phyloP scores from a whole-genome alignment of 495 filamentous ascomycete genomes.

The Penicillium steckii region DNA sequence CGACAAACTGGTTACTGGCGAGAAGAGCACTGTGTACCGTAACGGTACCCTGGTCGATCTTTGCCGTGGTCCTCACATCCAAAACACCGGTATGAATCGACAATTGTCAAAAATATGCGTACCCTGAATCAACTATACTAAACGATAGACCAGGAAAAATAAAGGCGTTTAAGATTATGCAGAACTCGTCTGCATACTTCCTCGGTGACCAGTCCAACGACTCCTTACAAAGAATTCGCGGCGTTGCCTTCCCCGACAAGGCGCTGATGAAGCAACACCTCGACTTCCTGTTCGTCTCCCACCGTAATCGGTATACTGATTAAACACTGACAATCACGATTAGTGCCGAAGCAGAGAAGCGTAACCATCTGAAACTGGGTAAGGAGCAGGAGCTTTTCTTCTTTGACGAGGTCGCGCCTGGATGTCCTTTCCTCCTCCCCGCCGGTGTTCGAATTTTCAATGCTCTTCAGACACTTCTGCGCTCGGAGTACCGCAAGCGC shows the following conservation, averaged over 20 bases:
- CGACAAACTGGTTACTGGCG: conserved; percentile 87
- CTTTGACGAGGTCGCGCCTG: conserved; percentile 88
- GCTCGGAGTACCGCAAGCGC: conserved; percentile 86
- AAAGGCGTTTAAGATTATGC: conserved; percentile 81
- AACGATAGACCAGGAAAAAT: too few relatives aligned
- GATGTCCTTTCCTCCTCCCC: conserved; percentile 91
- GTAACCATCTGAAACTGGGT: conserved; percentile 88
- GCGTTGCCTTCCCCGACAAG: conserved; percentile 96
- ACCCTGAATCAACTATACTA: too few relatives aligned
- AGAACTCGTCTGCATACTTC: conserved; percentile 96
- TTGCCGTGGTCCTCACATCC: conserved; percentile 81
- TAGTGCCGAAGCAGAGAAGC: conserved; percentile 96
- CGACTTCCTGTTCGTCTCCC: too few relatives aligned
- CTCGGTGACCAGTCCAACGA: conserved; percentile 91
- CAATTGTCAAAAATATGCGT: too few relatives aligned
- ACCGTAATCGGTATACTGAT: too few relatives aligned
- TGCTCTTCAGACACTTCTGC: conserved; percentile 73
- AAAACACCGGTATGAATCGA: conserved; percentile 86
- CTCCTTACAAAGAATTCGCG: conserved; percentile 92
- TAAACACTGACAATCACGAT: too few relatives aligned
- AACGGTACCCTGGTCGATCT: conserved; percentile 79
- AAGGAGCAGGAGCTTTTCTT: conserved; percentile 96
- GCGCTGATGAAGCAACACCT: conserved; percentile 86
- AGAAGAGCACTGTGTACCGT: conserved; percentile 89
- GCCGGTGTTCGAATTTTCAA: conserved; percentile 93